These are phyloP conservation scores for Pseudogymnoascus pannorum DNA, from an alignment of 2,329 filamentous ascomycete species.

Conservation along the genomic window DNA sequence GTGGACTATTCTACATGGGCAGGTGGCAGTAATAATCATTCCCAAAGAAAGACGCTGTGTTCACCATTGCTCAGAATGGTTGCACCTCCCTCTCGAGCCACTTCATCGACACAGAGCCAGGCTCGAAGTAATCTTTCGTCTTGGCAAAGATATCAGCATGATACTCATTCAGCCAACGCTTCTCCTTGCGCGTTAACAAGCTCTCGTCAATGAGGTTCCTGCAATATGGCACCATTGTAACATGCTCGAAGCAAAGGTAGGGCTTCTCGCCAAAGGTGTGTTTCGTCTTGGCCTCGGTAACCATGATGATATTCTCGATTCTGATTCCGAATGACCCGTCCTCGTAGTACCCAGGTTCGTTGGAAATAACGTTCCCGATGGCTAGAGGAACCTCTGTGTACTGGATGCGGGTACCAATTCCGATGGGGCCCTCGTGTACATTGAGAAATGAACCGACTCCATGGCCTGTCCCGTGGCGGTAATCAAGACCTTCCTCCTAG, in stretches of 20 bases:
- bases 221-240: conserved; percentile 95
- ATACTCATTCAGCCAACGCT: conserved; percentile 80
- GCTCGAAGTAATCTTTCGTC: conserved; percentile 68
- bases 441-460: conserved; percentile 94
- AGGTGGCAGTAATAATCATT: neutral
- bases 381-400: conserved; percentile 86
- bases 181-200: conserved; percentile 67
- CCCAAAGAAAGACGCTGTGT: neutral
- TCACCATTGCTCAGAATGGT: conserved; percentile 33
- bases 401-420: conserved; percentile 85
- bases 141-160: conserved; percentile 75
- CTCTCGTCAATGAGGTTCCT: conserved; percentile 72
- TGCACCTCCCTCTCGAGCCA: conserved; percentile 89
- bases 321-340: conserved; percentile 91
- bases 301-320: conserved; percentile 93
- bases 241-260: conserved; percentile 90
- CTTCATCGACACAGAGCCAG: conserved; percentile 61
- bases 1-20: conserved; percentile 3
- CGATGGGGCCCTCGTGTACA: conserved; percentile 94
- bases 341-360: conserved; percentile 96
- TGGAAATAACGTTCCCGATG: conserved; percentile 90
- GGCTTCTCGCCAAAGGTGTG: conserved; percentile 89
- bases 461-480: conserved; percentile 92
- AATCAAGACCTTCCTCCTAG: conserved; percentile 74
- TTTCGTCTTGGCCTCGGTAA: conserved; percentile 78